phyloP scores from a whole-genome alignment of 768 basidiomycete species.

The Phaeotremella fagi region DNA sequence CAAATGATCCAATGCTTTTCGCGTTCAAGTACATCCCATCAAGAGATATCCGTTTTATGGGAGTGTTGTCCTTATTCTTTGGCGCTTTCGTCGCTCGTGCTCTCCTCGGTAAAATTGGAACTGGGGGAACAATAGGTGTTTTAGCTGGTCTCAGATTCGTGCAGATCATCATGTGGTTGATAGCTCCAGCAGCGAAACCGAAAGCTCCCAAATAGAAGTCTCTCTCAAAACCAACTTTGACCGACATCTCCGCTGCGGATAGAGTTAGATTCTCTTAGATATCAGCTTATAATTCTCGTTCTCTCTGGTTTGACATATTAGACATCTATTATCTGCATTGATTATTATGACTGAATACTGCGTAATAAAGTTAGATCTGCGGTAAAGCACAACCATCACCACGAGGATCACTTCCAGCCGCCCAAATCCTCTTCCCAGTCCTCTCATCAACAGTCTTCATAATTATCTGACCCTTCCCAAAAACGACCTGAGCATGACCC shows the following conservation, averaged over 20 bases:
- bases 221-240: no score
- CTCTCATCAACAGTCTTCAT: constrained; percentile 18
- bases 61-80: constrained; percentile 59
- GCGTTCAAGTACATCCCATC: constrained; percentile 52
- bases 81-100: constrained; percentile 59
- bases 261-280: no score
- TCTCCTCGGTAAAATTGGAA: constrained; percentile 26
- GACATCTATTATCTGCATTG: no score
- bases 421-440: constrained; percentile 28
- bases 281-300: no score
- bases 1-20: constrained; percentile 75
- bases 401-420: constrained; percentile 26
- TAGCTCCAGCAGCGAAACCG: constrained; percentile 6
- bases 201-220: no score
- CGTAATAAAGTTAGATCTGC: constrained; percentile 6
- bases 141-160: constrained; percentile 37
- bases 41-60: constrained; percentile 69
- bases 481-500: constrained; percentile 12
- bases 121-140: constrained; percentile 38
- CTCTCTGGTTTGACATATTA: no score
- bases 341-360: no score
- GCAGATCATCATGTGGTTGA: constrained; percentile 30
- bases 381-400: constrained; percentile 24
- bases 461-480: constrained; percentile 21
- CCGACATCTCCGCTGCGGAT: no score